A percentile compares a stretch with the other conserved stretches of the same genome.
Evolutionary conservation across 1,139 yeast genomes (phyloP).

Genomic region (Starmera stellimalicola): DNA sequence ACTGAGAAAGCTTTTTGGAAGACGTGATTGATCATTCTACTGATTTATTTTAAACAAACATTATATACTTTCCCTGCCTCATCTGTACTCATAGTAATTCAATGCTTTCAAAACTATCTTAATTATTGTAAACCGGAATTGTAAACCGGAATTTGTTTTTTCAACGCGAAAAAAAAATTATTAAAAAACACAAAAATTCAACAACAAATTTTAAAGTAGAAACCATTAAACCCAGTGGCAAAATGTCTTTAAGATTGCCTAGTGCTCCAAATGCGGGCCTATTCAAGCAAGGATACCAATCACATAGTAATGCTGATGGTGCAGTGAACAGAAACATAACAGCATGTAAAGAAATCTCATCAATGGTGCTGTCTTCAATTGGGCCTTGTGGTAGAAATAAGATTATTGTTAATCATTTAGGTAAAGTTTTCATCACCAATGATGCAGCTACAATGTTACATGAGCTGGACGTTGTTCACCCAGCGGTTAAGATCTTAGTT

Average conservation of each 20-base stretch:
- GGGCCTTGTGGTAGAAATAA: conserved; percentile 98
- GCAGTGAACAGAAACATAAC: conserved; percentile 87
- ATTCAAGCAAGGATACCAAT: conserved; percentile 93
- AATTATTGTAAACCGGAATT: too few relatives aligned
- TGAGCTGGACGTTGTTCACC: conserved; percentile 92
- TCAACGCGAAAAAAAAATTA: neutral
- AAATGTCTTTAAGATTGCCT: conserved; percentile 85
- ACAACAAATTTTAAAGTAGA: neutral
- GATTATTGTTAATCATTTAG: conserved; percentile 79
- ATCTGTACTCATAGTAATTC: neutral
- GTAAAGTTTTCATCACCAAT: conserved; percentile 81
- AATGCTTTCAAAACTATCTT: too few relatives aligned
- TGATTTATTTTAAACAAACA: neutral
- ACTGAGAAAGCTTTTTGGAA: conserved; percentile 54
- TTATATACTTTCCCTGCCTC: neutral
- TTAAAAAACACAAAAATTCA: neutral
- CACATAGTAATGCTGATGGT: conserved; percentile 85
- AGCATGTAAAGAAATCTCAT: conserved; percentile 89
- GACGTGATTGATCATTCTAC: conserved; percentile 8
- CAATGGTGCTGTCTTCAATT: conserved; percentile 86
- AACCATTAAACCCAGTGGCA: neutral
- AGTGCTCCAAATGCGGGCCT: conserved; percentile 89
- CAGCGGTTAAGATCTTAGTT: conserved; percentile 90
- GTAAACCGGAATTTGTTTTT: neutral
- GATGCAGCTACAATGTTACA: conserved; percentile 96